These are phyloP conservation scores for Mucor lusitanicus DNA, from an alignment of 371 early-diverging fungal genomes.

Conservation along the genomic window DNA sequence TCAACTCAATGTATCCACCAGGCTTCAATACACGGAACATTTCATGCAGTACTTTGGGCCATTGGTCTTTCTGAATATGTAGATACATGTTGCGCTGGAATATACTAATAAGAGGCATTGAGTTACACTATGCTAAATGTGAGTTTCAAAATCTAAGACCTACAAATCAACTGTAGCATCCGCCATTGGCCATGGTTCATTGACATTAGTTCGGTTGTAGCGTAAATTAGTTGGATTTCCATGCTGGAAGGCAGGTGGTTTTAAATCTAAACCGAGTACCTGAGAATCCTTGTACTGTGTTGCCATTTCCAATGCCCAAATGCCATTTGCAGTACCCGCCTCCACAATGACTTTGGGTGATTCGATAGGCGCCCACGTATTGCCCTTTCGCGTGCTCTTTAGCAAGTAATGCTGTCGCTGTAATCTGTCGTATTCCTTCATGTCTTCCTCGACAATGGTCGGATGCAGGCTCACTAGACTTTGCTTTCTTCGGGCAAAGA, in stretches of 20 bases:
- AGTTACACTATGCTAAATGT: neutral
- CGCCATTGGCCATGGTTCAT: constrained; percentile 39
- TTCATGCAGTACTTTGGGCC: constrained; percentile 34
- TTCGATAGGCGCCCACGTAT: constrained; percentile 39
- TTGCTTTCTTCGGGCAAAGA: constrained; percentile 43
- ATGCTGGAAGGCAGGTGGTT: constrained; percentile 42
- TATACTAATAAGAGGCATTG: constrained; percentile 23
- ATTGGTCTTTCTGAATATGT: constrained; percentile 34
- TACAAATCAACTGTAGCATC: constrained; percentile 45
- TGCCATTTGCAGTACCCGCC: constrained; percentile 53
- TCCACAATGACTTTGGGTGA: constrained; percentile 50
- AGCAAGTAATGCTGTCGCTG: constrained; percentile 52
- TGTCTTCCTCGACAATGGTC: constrained; percentile 31
- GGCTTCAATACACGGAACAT: constrained; percentile 49
- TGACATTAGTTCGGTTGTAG: constrained; percentile 34
- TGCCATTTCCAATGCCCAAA: constrained; percentile 70
- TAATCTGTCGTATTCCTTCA: constrained; percentile 44
- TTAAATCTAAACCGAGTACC: constrained; percentile 56
- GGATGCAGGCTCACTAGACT: constrained; percentile 29
- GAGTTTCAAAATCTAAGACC: constrained; percentile 1
- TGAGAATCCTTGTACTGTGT: constrained; percentile 44
- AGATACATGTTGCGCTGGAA: constrained; percentile 45
- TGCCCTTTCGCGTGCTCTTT: constrained; percentile 47
- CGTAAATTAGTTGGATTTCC: constrained; percentile 35
- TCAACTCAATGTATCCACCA: constrained; percentile 43